Evolutionary conservation across 768 basidiomycete species (phyloP), one percentile per base, ranked within the genome.

Genomic region (Mycena maculata): DNA sequence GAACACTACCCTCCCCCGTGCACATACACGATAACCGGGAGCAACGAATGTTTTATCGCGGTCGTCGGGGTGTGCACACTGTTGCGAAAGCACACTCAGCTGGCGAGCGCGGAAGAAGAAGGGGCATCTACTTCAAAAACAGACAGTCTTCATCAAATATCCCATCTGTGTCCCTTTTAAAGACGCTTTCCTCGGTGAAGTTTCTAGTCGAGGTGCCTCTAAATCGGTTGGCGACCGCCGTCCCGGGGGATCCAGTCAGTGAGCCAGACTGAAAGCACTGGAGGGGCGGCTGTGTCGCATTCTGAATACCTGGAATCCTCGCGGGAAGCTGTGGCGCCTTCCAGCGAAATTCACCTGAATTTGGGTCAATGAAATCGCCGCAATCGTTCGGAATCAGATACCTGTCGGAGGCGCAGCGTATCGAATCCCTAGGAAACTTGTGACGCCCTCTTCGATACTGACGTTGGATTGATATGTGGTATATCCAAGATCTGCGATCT

Each of bases 1-100:
- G n/a, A 22, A 6, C 11, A 20, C 7, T 57, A 78, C 77, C 76
- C 79, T 66, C 78, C 80, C 31, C 80, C 80, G 33, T 81, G 79
- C 54, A 80, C 76, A 71, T 72, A 80, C 28, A 80, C 73, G 20
- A 80, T 52, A 20, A 79, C 76, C 11, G 80, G 78, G 23, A 78
- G 55, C 39, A 67, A 63, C 9, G 47, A 44, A 9, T 52, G 61
- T 1, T 67, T 63, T 5, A 45, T 20, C 7, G 61, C 27, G 11
- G 55, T 57, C 27, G 75, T 75, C 3, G 79, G 79, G 45, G 70
- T 57, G 58, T 75, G 77, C n/a, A 79, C 76, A 42, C 79, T 80
- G 41, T 23, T 30, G 20, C 33, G 44, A 31, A 50, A 4, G 56
- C 22, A 28, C 47, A 33, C 18, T 54, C 7, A 33, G 30, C n/a